Evolutionary conservation across 345 rosid genomes (phyloP), one percentile per base, ranked within the genome.

Genomic region (Erucastrum elatum): DNA sequence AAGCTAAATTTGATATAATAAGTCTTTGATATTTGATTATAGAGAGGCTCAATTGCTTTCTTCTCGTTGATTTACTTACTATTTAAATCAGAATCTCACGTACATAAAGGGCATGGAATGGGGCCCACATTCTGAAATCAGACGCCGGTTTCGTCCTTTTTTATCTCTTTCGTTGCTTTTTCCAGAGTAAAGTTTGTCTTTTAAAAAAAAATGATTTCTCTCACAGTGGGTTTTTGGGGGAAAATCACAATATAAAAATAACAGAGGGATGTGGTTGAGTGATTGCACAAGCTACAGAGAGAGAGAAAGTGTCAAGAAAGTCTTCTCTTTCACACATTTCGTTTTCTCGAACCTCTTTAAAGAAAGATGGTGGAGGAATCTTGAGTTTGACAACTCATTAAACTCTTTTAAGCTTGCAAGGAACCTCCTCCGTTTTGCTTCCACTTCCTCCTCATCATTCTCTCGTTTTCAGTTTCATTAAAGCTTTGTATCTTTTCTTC

Each of bases 241-340:
- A 53, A 53, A 53, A 53, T 16, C 26, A 53, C 59, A 53, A 53
- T 16, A 49, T 49, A 15, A 53, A 53, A 53, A 53, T 1, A 51
- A 12, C 53, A 74, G 67, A 80, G 68, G 77, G 72, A 84, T 71
- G 66, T 78, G 78, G 84, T 72, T 81, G 85, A 80, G 89, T 86
- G 90, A 87, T 79, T 82, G 85, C 82, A 69, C 74, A 79, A 80
- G 75, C 82, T 56, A 8, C 6, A 70, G 71, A 59, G 73, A 75
- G 49, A 46, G 53, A 46, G 53, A 53, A 35, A 70, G 65, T 31
- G 71, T 53, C 77, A 81, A 77, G 85, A 67, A 88, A 84, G 91
- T 94, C 92, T 86, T 85, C 89, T 83, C 87, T 81, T 87, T 88
- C 97, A 90, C 95, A 84, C 90, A 86, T 86, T 84, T 83, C 86